Evolutionary conservation across 345 rosid species (phyloP), one percentile per base, ranked within the genome.

Genomic region (Pelargonium nanum): DNA sequence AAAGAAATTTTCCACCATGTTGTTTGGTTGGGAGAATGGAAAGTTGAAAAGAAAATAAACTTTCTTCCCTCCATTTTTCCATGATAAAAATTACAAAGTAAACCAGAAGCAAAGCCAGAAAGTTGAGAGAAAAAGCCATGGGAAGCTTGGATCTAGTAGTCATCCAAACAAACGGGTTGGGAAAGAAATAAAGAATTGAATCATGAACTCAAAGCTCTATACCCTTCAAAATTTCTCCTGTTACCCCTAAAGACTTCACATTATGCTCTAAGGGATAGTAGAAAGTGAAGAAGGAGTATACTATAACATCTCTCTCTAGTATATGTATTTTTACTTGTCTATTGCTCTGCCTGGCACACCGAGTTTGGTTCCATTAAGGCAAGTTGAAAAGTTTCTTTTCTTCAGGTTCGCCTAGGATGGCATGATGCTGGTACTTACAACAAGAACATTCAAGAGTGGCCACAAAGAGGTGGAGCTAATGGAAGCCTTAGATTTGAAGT

Each of bases 351-450:
- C 2, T 40, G 9, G 22, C 24, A 7, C 23, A 17, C 6, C 2
- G 53, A 17, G 53, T 54, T 3, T 26, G 53, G 30, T 3, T 26
- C 24, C 40, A 48, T 22, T 24, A 40, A 10, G 57, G 20, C 3
- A 24, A n/a, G 20, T 6, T 12, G 23, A 24, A 24, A 26, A 22
- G 21, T 44, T 48, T 23, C 6, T 24, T 15, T 8, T 58, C 59
- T 8, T 22, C 65, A 92, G 98, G 96, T 92, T 28, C 96, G 97
- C 50, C 58, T 89, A 52, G 98, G 97, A 53, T 89, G 97, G 98
- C 98, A 92, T 57, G 98, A 89, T 71, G 85, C 98, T 1, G 98
- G 98, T 53, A 92, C 98, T 13, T 92, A 87, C 58, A 84, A 89
- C 82, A 92, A 87, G 78, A 83, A 78, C 81, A 81, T 89, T 15